phyloP scores from a whole-genome alignment of 1,139 yeast genomes.

The Arxiozyma heterogenica region DNA sequence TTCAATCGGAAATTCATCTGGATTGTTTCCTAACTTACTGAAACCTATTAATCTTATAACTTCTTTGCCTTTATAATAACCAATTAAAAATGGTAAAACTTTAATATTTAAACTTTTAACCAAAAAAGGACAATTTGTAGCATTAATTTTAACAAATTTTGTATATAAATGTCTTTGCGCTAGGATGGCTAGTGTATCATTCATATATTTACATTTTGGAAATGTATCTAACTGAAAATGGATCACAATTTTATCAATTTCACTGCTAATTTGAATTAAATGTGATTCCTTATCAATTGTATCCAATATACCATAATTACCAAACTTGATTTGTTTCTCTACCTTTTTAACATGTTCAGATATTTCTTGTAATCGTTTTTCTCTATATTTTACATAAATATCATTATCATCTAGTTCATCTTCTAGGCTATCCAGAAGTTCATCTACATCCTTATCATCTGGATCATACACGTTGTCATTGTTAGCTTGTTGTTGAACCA shows the following conservation, averaged over 20 bases:
- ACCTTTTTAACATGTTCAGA: slow-evolving; percentile 37
- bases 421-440: slow-evolving; percentile 45
- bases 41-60: slow-evolving; percentile 56
- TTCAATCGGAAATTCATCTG: slow-evolving; percentile 35
- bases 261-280: slow-evolving; percentile 44
- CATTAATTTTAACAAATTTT: slow-evolving; percentile 49
- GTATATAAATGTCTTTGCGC: slow-evolving; percentile 53
- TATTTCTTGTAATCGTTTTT: slow-evolving; percentile 56
- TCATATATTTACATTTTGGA: slow-evolving; percentile 51
- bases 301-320: slow-evolving; percentile 38
- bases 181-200: slow-evolving; percentile 37
- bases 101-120: slow-evolving; percentile 53
- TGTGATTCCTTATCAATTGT: slow-evolving; percentile 43
- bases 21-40: slow-evolving; percentile 40
- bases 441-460: slow-evolving; percentile 39
- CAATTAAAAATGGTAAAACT: slow-evolving; percentile 61
- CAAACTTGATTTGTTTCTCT: slow-evolving; percentile 32
- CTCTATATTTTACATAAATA: slow-evolving; percentile 59
- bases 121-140: slow-evolving; percentile 61
- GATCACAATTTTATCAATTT: slow-evolving; percentile 40
- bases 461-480: slow-evolving; percentile 19
- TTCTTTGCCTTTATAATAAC: slow-evolving; percentile 55
- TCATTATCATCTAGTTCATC: slow-evolving; percentile 52
- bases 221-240: slow-evolving; percentile 61
- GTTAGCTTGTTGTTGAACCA: not conserved